These are phyloP conservation scores for Hymenoscyphus linearis DNA, from an alignment of 2,329 filamentous ascomycete genomes.

Conservation along the genomic window DNA sequence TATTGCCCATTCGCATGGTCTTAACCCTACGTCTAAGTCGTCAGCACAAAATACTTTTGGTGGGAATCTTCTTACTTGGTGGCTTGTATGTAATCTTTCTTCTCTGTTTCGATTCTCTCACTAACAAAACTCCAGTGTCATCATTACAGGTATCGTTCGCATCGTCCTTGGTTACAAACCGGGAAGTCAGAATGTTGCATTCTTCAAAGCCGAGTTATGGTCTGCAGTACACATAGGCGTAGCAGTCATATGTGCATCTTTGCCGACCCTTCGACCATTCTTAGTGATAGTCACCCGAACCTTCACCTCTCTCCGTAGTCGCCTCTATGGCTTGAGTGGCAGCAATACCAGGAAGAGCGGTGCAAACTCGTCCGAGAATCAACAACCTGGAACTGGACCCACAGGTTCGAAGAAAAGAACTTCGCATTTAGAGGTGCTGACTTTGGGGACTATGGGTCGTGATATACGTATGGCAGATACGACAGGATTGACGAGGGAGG, in stretches of 20 bases:
- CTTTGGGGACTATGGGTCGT: background rate
- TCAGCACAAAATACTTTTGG: background rate
- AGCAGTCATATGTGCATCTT: slow-evolving; percentile 15
- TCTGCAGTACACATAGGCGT: slow-evolving; percentile 13
- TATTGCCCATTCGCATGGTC: slow-evolving; percentile 1
- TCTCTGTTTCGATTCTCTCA: background rate
- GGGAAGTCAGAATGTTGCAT: slow-evolving; percentile 12
- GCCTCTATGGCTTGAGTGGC: background rate
- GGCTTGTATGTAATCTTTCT: slow-evolving; percentile 1
- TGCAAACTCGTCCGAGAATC: background rate
- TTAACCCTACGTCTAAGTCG: background rate
- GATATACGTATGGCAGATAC: background rate
- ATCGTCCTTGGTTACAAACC: slow-evolving; percentile 10
- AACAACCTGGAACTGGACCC: background rate
- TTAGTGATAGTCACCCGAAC: background rate
- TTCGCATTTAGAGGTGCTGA: background rate
- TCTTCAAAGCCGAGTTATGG: slow-evolving; percentile 14
- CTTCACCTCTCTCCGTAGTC: background rate
- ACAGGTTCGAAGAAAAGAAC: background rate
- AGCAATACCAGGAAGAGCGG: background rate
- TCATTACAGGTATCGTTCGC: slow-evolving; percentile 11
- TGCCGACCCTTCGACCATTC: slow-evolving; percentile 12
- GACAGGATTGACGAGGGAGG: background rate
- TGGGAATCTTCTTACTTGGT: slow-evolving; percentile 6
- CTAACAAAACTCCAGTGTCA: slow-evolving; percentile 3